Conservation (phyloP, 1,139 yeast species). For the Magnusiomyces ingens region DNA sequence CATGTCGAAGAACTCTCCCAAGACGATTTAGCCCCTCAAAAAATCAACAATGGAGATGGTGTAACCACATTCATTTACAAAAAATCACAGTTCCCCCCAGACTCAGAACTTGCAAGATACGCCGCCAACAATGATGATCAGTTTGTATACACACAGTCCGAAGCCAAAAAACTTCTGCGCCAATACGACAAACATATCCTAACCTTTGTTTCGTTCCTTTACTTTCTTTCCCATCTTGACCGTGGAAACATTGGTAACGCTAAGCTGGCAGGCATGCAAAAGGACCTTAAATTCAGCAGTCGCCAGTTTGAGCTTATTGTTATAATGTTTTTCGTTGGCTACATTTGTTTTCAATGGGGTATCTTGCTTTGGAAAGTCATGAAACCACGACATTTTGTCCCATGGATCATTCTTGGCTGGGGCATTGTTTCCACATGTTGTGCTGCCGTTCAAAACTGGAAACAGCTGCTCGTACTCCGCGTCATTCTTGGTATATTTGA, state of each 20-base stretch:
- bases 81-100: slow-evolving; percentile 2
- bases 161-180: not conserved
- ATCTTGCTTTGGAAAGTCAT: slow-evolving; percentile 17
- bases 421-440: slow-evolving; percentile 24
- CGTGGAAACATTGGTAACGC: slow-evolving; percentile 42
- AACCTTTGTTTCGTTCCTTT: slow-evolving; percentile 1
- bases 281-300: slow-evolving; percentile 40
- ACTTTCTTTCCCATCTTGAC: slow-evolving; percentile 5
- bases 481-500: slow-evolving; percentile 27
- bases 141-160: not conserved
- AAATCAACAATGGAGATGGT: not conserved
- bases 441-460: slow-evolving; percentile 24
- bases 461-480: slow-evolving; percentile 24
- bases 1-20: not conserved
- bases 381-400: slow-evolving; percentile 25
- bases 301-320: slow-evolving; percentile 29
- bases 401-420: slow-evolving; percentile 26
- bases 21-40: not conserved
- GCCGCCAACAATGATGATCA: not conserved
- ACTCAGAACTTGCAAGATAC: not conserved
- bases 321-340: slow-evolving; percentile 23
- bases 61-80: not conserved
- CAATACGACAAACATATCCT: slow-evolving; percentile 8
- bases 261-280: slow-evolving; percentile 46
- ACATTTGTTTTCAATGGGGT: slow-evolving; percentile 27